Base-by-base conservation (phyloP, 352 stramenopile species). In the Phytophthora palmivora region DNA sequence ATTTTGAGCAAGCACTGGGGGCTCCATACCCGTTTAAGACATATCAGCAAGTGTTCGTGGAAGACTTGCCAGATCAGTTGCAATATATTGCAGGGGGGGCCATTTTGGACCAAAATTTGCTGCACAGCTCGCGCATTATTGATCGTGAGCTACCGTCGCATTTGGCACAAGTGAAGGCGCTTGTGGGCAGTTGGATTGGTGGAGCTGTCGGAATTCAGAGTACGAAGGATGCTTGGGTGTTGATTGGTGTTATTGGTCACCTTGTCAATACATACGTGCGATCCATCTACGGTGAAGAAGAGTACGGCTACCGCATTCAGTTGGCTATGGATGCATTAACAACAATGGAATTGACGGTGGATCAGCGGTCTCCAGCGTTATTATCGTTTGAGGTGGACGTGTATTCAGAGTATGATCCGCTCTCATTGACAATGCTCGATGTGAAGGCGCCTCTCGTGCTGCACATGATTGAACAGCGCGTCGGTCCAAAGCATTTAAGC, bases 391-490 rank as follows among this genome's bases (percentile, higher is more conserved):
- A 95, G 44, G 85, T 94, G 4, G 87, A 95, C 34, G 87, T 95
- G 5, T 94, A 94, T 22, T 87, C 83, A 11, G 85, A 92, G 58
- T 93, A 93, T 30, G 87, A 93, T 16, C 85, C 87, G 1, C 74
- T 75, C 22, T 89, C 74, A 10, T 33, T 93, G 33, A 82, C 83
- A 11, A 83, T 95, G 39, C 75, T 95, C 1, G 84, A 94, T 56
- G 82, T 92, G 2, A 95, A 95, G 48, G 83, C 83, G 3, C 85
- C 85, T 34, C 63, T 94, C 0, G 84, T 95, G 34, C 52, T 95
- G n/a, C 87, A 94, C 59, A 95, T 95, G 87, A 92, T 95, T 49
- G 87, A 95, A 48, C 86, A 95, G 58, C 83, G 84, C 14, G 84
- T 94, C 5, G 81, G 82, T 6, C 74, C 68, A 2, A 92, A 91